Evolutionary conservation across 2,329 filamentous ascomycete species (phyloP).

Genomic region (Monosporascus sp.): DNA sequence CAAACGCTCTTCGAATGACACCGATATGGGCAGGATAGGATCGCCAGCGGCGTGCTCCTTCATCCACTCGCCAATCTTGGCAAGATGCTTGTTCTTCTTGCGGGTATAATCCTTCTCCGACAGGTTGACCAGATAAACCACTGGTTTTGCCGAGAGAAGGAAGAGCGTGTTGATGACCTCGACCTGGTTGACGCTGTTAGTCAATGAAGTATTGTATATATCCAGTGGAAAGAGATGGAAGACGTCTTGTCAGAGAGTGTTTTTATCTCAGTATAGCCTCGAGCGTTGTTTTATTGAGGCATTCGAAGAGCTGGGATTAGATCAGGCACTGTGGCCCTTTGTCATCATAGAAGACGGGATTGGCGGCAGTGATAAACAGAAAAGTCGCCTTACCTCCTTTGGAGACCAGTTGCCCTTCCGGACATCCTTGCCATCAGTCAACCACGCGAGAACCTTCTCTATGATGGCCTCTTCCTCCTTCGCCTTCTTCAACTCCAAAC

Average conservation of each 20-base stretch:
- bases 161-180: constrained; percentile 97
- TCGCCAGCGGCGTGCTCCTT: constrained; percentile 85
- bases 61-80: constrained; percentile 91
- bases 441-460: constrained; percentile 77
- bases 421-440: constrained; percentile 88
- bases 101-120: constrained; percentile 96
- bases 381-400: constrained; percentile 75
- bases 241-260: constrained; percentile 57
- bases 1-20: constrained; percentile 87
- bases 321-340: constrained; percentile 92
- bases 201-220: constrained; percentile 1
- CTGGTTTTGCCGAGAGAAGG: constrained; percentile 91
- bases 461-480: constrained; percentile 91
- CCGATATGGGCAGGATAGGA: constrained; percentile 88
- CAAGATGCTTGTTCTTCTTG: constrained; percentile 99
- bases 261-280: constrained; percentile 85
- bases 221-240: constrained; percentile 8
- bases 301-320: constrained; percentile 99
- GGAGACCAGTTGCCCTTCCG: constrained; percentile 83
- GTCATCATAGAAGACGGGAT: constrained; percentile 69
- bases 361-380: constrained; percentile 9
- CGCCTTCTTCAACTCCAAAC: constrained; percentile 95
- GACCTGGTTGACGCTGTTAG: constrained; percentile 55
- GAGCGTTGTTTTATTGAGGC: constrained; percentile 65
- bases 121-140: constrained; percentile 94